phyloP scores from a whole-genome alignment of 768 basidiomycete genomes.

The Lactarius tabidus region DNA sequence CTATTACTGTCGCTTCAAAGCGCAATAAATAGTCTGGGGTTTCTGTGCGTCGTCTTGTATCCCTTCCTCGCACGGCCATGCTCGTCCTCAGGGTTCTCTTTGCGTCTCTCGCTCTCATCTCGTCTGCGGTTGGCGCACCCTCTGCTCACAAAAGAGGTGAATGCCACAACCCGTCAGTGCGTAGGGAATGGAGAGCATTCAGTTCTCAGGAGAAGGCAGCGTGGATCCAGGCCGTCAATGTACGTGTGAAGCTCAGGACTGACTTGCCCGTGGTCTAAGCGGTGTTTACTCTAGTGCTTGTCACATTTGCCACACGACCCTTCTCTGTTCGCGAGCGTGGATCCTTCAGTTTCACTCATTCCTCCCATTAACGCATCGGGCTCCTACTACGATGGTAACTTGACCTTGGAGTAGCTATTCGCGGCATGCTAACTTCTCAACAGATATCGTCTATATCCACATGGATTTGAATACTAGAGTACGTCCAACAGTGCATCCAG shows the following conservation, averaged over 20 bases:
- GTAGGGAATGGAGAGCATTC: slow-evolving; percentile 29
- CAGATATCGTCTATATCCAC: slow-evolving; percentile 29
- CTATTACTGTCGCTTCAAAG: background rate
- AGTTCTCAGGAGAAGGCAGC: slow-evolving; percentile 22
- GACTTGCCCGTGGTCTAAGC: background rate
- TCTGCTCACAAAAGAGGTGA: background rate
- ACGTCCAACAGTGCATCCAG: background rate
- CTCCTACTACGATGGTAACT: slow-evolving; percentile 25
- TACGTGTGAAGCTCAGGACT: slow-evolving; percentile 7
- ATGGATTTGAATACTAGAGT: slow-evolving; percentile 29
- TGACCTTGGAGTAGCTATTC: background rate
- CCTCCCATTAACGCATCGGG: slow-evolving; percentile 20
- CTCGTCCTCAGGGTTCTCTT: background rate
- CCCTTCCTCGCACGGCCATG: background rate
- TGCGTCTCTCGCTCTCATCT: background rate
- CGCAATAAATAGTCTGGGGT: slow-evolving; percentile 1
- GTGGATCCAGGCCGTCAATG: slow-evolving; percentile 30
- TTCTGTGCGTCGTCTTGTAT: background rate
- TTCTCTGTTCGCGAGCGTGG: slow-evolving; percentile 10
- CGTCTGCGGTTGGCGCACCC: background rate
- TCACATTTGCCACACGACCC: slow-evolving; percentile 25
- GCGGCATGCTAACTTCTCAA: background rate
- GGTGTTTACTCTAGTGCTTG: slow-evolving; percentile 15
- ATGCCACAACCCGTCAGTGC: slow-evolving; percentile 25
- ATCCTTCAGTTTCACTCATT: slow-evolving; percentile 20